These are phyloP conservation scores for Mycosarcoma maydis DNA, from an alignment of 1,284 basidiomycete genomes.

Conservation along the genomic window DNA sequence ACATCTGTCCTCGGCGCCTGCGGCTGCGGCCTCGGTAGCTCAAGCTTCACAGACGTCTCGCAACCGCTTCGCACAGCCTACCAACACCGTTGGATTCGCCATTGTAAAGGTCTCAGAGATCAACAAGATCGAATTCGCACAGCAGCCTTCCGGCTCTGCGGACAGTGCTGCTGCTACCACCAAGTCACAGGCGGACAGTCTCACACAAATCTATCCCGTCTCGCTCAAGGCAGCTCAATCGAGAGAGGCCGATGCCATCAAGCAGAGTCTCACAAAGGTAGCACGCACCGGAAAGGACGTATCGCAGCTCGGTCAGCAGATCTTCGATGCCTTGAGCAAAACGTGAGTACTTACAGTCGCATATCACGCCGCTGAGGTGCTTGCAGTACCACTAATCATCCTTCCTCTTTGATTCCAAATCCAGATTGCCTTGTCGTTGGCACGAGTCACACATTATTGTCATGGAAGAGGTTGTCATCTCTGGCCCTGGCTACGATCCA, in stretches of 20 bases:
- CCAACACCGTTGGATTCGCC: conserved; percentile 51
- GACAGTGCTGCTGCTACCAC: conserved; percentile 12
- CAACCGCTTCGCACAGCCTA: conserved; percentile 26
- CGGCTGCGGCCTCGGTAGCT: conserved; percentile 44
- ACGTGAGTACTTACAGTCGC: conserved; percentile 57
- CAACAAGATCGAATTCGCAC: conserved; percentile 45
- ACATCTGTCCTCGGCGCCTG: conserved; percentile 33
- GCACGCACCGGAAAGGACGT: conserved; percentile 54
- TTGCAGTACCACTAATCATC: neutral
- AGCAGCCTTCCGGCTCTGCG: conserved; percentile 5
- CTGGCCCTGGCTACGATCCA: conserved; percentile 54
- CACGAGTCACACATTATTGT: conserved; percentile 65
- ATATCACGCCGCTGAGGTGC: neutral
- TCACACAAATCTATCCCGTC: conserved; percentile 41
- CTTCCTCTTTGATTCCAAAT: neutral
- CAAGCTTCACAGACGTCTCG: conserved; percentile 40
- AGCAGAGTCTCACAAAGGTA: conserved; percentile 47
- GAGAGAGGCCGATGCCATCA: conserved; percentile 51
- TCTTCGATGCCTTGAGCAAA: conserved; percentile 64
- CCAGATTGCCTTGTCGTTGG: conserved; percentile 63
- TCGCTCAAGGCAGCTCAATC: conserved; percentile 44
- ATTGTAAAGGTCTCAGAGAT: conserved; percentile 57
- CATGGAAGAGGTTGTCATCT: conserved; percentile 65
- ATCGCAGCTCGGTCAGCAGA: conserved; percentile 48
- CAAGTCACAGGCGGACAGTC: conserved; percentile 5